These are phyloP conservation scores for Crepidotus variabilis DNA, from an alignment of 768 basidiomycete genomes.

Conservation along the genomic window DNA sequence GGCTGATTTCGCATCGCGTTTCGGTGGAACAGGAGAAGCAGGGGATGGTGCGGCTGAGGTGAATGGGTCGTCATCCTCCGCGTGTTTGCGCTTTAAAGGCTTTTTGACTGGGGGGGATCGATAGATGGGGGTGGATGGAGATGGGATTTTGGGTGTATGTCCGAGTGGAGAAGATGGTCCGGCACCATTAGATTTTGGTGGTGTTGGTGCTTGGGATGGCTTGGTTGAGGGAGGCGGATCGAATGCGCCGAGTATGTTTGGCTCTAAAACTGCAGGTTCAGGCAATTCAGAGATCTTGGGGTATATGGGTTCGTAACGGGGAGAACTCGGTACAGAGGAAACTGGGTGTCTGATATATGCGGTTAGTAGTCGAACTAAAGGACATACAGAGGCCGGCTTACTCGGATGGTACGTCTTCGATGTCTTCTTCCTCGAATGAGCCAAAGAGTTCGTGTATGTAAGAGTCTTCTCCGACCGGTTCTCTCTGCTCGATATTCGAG, in stretches of 20 bases:
- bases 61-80: constrained; percentile 12
- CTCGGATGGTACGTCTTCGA: neutral
- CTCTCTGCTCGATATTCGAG: neutral
- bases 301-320: neutral
- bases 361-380: neutral
- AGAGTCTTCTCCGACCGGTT: constrained; percentile 1
- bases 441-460: constrained; percentile 12
- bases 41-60: constrained; percentile 4
- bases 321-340: neutral
- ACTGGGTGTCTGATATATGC: neutral
- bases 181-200: constrained; percentile 1
- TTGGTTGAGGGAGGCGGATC: neutral
- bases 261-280: neutral
- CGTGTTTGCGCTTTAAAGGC: constrained; percentile 3
- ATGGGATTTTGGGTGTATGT: neutral
- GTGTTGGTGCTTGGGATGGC: constrained; percentile 7
- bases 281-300: constrained; percentile 1
- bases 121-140: neutral
- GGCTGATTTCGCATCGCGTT: constrained; percentile 5
- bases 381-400: neutral
- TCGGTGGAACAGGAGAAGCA: constrained; percentile 3
- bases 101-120: neutral
- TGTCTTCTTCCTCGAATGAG: constrained; percentile 7
- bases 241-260: neutral
- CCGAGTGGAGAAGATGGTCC: neutral